Percentiles rank a stretch among this genome's conserved stretches.
Conservation (phyloP, 1,284 basidiomycete species). For the Cryptococcus sp. region DNA sequence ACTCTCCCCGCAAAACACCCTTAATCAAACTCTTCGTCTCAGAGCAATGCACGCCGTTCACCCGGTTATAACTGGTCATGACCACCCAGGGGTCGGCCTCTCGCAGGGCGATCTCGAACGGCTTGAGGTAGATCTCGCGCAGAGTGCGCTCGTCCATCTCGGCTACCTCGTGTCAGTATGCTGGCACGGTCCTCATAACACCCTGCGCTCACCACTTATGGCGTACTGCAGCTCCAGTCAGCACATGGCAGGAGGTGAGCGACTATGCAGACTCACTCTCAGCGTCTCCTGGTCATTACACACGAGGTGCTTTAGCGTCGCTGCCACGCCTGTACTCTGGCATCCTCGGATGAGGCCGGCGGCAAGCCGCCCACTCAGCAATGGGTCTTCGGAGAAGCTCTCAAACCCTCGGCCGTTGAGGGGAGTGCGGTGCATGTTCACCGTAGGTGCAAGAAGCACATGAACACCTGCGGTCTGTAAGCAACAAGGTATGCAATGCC, state of each 20-base stretch:
- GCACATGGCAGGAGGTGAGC: slow-evolving; percentile 52
- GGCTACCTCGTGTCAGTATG: slow-evolving; percentile 34
- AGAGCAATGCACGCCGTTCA: slow-evolving; percentile 66
- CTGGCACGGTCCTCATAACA: background rate
- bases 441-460: slow-evolving; percentile 67
- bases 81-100: slow-evolving; percentile 49
- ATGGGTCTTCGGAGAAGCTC: slow-evolving; percentile 23
- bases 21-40: slow-evolving; percentile 64
- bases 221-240: slow-evolving; percentile 2
- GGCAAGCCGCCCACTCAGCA: slow-evolving; percentile 4
- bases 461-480: slow-evolving; percentile 51
- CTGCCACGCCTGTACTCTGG: slow-evolving; percentile 7
- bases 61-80: slow-evolving; percentile 54
- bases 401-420: slow-evolving; percentile 62
- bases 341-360: slow-evolving; percentile 2
- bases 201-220: slow-evolving; percentile 10
- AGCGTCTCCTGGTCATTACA: slow-evolving; percentile 14
- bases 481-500: background rate
- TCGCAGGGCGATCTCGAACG: slow-evolving; percentile 56
- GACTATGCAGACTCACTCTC: slow-evolving; percentile 59
- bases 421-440: slow-evolving; percentile 73
- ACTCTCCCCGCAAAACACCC: slow-evolving; percentile 62
- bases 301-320: slow-evolving; percentile 10
- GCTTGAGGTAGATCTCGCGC: slow-evolving; percentile 75
- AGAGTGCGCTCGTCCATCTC: slow-evolving; percentile 62